These are phyloP conservation scores for Lablab purpureus DNA, from an alignment of 306 rosid species.

Conservation along the genomic window DNA sequence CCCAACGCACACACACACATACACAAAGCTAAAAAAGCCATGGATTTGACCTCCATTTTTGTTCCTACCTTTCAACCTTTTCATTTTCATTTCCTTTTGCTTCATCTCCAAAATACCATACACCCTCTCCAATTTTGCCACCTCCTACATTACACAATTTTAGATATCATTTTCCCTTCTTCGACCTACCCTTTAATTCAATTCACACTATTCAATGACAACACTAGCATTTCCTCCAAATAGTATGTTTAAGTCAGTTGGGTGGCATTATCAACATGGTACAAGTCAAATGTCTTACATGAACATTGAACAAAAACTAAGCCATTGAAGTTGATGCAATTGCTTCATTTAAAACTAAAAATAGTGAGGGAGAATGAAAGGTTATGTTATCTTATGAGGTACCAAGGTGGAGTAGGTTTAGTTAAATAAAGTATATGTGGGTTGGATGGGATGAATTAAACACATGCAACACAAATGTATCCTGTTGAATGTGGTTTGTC, in stretches of 20 bases:
- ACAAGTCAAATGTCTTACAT: too few relatives aligned
- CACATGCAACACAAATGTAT: conserved; percentile 10
- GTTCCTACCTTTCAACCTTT: conserved; percentile 63
- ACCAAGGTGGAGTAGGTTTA: too few relatives aligned
- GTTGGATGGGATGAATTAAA: background rate
- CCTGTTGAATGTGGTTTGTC: background rate
- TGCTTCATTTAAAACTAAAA: too few relatives aligned
- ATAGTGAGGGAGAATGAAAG: too few relatives aligned
- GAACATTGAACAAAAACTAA: too few relatives aligned
- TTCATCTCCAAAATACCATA: conserved; percentile 41
- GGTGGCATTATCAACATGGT: too few relatives aligned
- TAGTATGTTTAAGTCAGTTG: too few relatives aligned
- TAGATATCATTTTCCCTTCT: too few relatives aligned
- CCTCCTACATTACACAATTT: too few relatives aligned
- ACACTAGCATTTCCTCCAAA: too few relatives aligned
- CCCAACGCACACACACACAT: background rate
- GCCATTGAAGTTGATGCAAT: too few relatives aligned
- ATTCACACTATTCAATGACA: background rate
- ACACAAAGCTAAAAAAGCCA: conserved; percentile 56
- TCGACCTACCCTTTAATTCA: background rate
- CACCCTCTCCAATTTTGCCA: conserved; percentile 1
- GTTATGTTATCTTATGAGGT: too few relatives aligned
- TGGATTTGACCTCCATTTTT: conserved; percentile 70
- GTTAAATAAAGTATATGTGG: background rate
- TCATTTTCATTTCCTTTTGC: conserved; percentile 47